These are phyloP conservation scores for Uronychia binucleata DNA, from an alignment of 73 alveolate species.

Conservation along the genomic window DNA sequence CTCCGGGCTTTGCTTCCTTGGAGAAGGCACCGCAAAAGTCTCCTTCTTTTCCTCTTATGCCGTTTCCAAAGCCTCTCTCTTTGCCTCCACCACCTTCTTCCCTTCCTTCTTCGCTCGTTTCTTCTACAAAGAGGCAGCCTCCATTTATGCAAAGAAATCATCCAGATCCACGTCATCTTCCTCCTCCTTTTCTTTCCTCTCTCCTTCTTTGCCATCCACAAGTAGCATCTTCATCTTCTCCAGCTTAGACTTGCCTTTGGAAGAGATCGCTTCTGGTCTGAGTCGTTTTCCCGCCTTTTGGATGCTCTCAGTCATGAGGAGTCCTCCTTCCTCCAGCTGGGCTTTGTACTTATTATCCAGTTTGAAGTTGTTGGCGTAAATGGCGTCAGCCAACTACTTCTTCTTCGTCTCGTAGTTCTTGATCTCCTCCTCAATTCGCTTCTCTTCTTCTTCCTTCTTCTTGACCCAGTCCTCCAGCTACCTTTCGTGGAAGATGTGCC, in stretches of 20 bases:
- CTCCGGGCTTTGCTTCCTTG: not conserved
- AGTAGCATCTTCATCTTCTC: not conserved
- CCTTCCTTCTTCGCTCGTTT: not conserved
- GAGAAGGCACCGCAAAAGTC: not conserved
- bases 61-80: no score
- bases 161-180: not conserved
- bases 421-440: slow-evolving; percentile 67
- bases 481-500: slow-evolving; percentile 82
- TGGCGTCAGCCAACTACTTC: slow-evolving; percentile 37
- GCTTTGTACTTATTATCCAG: slow-evolving; percentile 51
- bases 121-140: not conserved
- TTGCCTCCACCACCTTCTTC: no score
- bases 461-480: slow-evolving; percentile 90
- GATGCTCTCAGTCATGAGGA: not conserved
- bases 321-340: slow-evolving; percentile 22
- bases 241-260: not conserved
- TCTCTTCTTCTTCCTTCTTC: slow-evolving; percentile 88
- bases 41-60: no score
- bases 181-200: not conserved
- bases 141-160: not conserved
- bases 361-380: slow-evolving; percentile 31
- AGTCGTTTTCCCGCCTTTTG: not conserved
- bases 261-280: not conserved
- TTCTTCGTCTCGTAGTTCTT: slow-evolving; percentile 45
- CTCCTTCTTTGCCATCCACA: not conserved